Conservation (phyloP, 1,139 yeast genomes). For the Debaryomyces udenii region DNA sequence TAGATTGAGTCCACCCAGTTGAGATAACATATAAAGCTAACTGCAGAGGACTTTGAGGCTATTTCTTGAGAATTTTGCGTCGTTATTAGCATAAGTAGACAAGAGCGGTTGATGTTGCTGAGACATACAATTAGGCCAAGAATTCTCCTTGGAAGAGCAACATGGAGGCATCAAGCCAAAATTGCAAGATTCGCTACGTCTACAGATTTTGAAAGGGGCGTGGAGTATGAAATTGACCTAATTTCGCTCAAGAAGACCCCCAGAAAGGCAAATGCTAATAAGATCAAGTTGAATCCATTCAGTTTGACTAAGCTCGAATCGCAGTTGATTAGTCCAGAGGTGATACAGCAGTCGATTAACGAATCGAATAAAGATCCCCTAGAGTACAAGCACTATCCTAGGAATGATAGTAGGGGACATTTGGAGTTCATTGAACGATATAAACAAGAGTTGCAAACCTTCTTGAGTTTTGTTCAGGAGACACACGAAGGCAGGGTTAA, state of each 20-base stretch:
- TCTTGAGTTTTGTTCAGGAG: slow-evolving; percentile 26
- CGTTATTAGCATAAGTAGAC: neutral
- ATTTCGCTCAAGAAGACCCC: slow-evolving; percentile 36
- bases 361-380: slow-evolving; percentile 14
- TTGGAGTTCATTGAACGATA: slow-evolving; percentile 26
- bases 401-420: slow-evolving; percentile 14
- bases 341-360: slow-evolving; percentile 9
- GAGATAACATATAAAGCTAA: neutral
- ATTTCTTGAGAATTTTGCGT: neutral
- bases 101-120: slow-evolving; percentile 9
- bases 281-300: slow-evolving; percentile 4
- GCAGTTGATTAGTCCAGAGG: slow-evolving; percentile 4
- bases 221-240: slow-evolving; percentile 41
- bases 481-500: slow-evolving; percentile 28
- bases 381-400: slow-evolving; percentile 12
- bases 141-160: neutral
- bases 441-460: slow-evolving; percentile 24
- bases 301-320: slow-evolving; percentile 6
- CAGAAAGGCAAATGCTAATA: slow-evolving; percentile 9
- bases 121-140: slow-evolving; percentile 1
- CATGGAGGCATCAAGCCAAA: neutral
- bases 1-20: neutral
- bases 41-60: neutral
- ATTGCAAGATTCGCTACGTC: slow-evolving; percentile 16
- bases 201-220: slow-evolving; percentile 16